Base-by-base conservation (phyloP, 2,329 filamentous ascomycete genomes). In the Alternaria consortialis region DNA sequence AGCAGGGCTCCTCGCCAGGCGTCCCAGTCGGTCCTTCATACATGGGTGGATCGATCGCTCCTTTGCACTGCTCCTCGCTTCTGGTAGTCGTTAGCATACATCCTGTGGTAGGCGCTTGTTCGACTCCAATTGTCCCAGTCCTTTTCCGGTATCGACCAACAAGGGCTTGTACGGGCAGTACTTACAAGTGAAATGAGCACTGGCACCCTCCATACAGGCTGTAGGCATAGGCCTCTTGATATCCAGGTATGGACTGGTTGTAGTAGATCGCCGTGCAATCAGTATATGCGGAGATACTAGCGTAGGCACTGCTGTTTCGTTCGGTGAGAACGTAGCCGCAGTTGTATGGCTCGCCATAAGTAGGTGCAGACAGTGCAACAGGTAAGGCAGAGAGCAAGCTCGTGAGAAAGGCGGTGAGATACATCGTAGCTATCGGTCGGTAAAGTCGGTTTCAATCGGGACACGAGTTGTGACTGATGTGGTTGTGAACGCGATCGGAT, bases 261-360 rank as follows among this genome's bases (percentile, higher is more conserved):
- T 63, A 61, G 37, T 58, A 63, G 6, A 65, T 56, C 7, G 60
- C 36, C 4, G 46, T 62, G 39, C 63, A 65, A 3, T 42, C 34
- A 0, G 48, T 17, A 3, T 46, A 47, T 29, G 60, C 63, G 5
- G 53, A 63, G 12, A 65, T 27, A 7, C 60, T 34, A 5, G 57
- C 63, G 29, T 56, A 63, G 11, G 54, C 34, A n/a, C 57, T 61
- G 29, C 57, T 61, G 52, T 65, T 65, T 9, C 36, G 60, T 5
- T n/a, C 37, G 6, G 63, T 65, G 43, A 64, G 60, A 29, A 58
- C 60, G 57, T 65, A 65, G 48, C 63, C 63, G 39, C 63, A 65
- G 25, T 56, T 58, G 54, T 58, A 54, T 31, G 60, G 60, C 8
- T 58, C 63, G 23, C 32, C 25, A 13, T 55, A 39, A 12, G 27